Percentiles rank a stretch among this genome's conserved stretches.
Evolutionary conservation across 495 filamentous ascomycete species (phyloP).

Genomic region (Penicillium lagena): DNA sequence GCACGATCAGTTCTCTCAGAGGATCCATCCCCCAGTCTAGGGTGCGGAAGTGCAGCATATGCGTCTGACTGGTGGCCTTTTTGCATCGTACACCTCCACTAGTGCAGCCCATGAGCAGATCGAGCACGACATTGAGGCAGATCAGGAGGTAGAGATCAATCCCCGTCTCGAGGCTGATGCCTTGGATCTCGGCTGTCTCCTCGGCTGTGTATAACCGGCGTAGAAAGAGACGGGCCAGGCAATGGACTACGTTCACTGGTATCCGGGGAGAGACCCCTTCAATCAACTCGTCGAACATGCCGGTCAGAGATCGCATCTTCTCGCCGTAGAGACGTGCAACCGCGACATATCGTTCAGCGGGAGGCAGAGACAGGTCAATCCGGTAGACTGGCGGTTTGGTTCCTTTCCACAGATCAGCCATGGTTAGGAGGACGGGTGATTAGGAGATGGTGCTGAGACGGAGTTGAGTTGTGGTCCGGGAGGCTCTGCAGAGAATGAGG

Average conservation of each 20-base stretch:
- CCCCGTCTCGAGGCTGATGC: slow-evolving; percentile 46
- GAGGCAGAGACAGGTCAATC: slow-evolving; percentile 55
- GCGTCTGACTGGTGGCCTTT: slow-evolving; percentile 11
- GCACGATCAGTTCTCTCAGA: slow-evolving; percentile 49
- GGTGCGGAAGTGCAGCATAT: slow-evolving; percentile 59
- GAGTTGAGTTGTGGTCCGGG: no score
- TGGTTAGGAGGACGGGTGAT: neutral
- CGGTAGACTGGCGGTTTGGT: slow-evolving; percentile 31
- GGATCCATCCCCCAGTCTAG: slow-evolving; percentile 64
- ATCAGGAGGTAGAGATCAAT: slow-evolving; percentile 55
- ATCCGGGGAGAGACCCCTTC: slow-evolving; percentile 13
- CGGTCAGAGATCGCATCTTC: slow-evolving; percentile 30
- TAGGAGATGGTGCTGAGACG: neutral
- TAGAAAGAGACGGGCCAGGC: slow-evolving; percentile 36
- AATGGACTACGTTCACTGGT: slow-evolving; percentile 22
- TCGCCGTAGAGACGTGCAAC: slow-evolving; percentile 38
- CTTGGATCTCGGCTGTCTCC: slow-evolving; percentile 55
- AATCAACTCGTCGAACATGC: slow-evolving; percentile 44
- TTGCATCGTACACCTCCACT: slow-evolving; percentile 42
- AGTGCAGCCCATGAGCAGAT: slow-evolving; percentile 61
- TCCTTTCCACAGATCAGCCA: neutral
- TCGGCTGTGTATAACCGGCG: slow-evolving; percentile 46
- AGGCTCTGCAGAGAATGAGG: no score
- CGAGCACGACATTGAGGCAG: slow-evolving; percentile 55
- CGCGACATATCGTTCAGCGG: slow-evolving; percentile 46